Evolutionary conservation across 1,139 yeast genomes (phyloP).

Genomic region (Taphrina pruni): DNA sequence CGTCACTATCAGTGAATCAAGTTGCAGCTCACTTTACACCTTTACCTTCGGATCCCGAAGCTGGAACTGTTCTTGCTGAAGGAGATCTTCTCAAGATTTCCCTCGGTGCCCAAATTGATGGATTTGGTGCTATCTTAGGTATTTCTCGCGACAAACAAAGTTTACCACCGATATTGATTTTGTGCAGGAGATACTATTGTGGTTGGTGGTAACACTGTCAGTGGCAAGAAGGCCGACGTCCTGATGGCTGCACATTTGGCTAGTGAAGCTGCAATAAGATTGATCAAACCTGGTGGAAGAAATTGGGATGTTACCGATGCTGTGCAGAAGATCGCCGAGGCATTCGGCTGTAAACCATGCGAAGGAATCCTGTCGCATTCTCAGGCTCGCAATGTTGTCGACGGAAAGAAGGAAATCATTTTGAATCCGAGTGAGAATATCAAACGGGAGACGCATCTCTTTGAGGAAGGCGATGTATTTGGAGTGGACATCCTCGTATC

Average conservation of each 20-base stretch:
- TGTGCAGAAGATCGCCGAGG: constrained; percentile 68
- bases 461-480: constrained; percentile 78
- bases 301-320: constrained; percentile 79
- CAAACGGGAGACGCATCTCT: constrained; percentile 65
- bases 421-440: constrained; percentile 75
- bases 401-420: constrained; percentile 78
- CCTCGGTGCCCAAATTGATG: constrained; percentile 80
- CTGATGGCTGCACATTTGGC: constrained; percentile 77
- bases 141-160: not conserved
- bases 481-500: constrained; percentile 76
- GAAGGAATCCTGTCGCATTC: constrained; percentile 73
- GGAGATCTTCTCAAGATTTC: constrained; percentile 78
- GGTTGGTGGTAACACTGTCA: constrained; percentile 58
- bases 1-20: constrained; percentile 74
- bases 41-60: constrained; percentile 62
- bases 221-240: constrained; percentile 70
- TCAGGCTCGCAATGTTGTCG: constrained; percentile 70
- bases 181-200: constrained; percentile 63
- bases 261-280: constrained; percentile 77
- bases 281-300: constrained; percentile 69
- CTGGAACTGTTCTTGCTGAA: constrained; percentile 63
- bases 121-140: constrained; percentile 70
- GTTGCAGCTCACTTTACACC: constrained; percentile 78
- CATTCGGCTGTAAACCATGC: constrained; percentile 65
- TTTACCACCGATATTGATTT: not conserved